Evolutionary conservation across 2,329 filamentous ascomycete genomes (phyloP), one percentile per base, ranked within the genome.

Genomic region (Colletotrichum sp.): DNA sequence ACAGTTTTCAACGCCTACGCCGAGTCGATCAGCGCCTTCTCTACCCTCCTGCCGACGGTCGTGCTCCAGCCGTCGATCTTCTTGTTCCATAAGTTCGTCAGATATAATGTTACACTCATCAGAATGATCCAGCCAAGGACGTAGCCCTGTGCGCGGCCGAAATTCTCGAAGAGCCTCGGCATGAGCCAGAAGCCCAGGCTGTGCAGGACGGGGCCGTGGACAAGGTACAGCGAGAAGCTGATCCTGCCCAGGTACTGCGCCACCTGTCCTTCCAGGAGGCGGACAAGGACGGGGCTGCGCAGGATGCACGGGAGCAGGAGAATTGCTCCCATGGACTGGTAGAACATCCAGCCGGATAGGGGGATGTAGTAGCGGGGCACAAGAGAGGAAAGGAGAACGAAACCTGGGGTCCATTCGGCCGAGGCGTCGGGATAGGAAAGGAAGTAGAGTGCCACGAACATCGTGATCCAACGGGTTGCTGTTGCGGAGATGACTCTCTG

Each of bases 161-260:
- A 80, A 15, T 70, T 78, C 24, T 86, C 84, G 58, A 86, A 86
- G 4, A 86, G 78, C 10, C 84, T 78, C 7, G 85, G 85, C 84
- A 86, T 86, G 70, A 81, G 77, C 79, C 79, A 81, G 77, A 81
- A 81, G 13, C 80, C 80, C 12, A 81, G 75, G 12, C 79, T 78
- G 67, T 81, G 79, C 21, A 81, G 73, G 8, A 81, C 80, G 5
- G 80, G 80, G 4, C 80, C 80, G 58, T 86, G 85, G 7, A 86
- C 79, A 6, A 86, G 83, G 73, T 86, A 86, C n/a, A 86, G 78
- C 2, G 84, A 85, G 79, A 86, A 86, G 75, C 84, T 86, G 73
- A 86, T 79, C 62, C 79, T 81, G 15, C 85, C 85, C 0, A 86
- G 80, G 62, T 86, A 85, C 73, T 86, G 85, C 13, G 84, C 79